A percentile compares a stretch with the other conserved stretches of the same genome.
phyloP scores from a whole-genome alignment of 1,139 yeast species.

The Yamadazyma oceani region DNA sequence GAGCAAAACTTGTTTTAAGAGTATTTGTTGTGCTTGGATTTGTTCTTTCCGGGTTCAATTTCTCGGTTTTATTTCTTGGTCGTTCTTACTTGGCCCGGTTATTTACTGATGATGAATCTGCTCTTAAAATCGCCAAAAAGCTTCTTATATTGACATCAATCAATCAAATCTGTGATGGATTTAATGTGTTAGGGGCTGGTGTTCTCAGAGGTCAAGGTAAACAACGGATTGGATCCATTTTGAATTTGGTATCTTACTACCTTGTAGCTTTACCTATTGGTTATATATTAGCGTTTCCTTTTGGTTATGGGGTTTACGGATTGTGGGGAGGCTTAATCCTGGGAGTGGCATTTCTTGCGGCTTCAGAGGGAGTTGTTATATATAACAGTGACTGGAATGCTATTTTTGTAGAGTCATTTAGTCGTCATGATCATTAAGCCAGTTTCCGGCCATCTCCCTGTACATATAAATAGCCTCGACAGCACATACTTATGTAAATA shows the following conservation, averaged over 20 bases:
- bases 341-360: constrained; percentile 39
- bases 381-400: constrained; percentile 33
- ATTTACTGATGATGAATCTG: constrained; percentile 33
- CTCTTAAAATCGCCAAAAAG: constrained; percentile 24
- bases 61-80: constrained; percentile 29
- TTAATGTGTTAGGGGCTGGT: constrained; percentile 45
- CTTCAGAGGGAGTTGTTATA: constrained; percentile 29
- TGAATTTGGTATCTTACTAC: constrained; percentile 33
- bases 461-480: neutral
- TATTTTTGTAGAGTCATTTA: constrained; percentile 21
- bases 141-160: constrained; percentile 34
- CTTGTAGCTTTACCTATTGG: constrained; percentile 32
- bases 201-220: constrained; percentile 48
- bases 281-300: constrained; percentile 26
- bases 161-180: constrained; percentile 41
- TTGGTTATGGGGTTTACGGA: constrained; percentile 29
- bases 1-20: constrained; percentile 29
- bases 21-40: constrained; percentile 27
- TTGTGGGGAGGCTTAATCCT: constrained; percentile 41
- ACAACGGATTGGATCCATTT: constrained; percentile 41
- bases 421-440: constrained; percentile 21
- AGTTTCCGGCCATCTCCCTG: too few relatives aligned
- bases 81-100: constrained; percentile 23
- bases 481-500: too few relatives aligned
- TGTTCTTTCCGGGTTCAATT: constrained; percentile 30